Base-by-base conservation (phyloP, 1,284 basidiomycete species). In the Marasmius oreades region DNA sequence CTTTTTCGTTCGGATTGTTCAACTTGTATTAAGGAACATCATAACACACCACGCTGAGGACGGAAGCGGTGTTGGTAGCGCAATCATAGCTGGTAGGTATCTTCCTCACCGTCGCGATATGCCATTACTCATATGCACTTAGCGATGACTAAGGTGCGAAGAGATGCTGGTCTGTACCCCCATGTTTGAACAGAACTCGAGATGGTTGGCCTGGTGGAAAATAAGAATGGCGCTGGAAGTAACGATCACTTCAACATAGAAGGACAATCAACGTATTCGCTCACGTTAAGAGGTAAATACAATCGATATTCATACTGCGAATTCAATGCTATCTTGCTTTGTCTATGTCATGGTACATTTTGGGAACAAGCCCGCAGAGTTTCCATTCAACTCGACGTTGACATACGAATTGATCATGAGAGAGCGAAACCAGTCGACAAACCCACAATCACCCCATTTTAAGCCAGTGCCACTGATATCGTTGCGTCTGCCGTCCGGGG, bases 31-130 rank as follows among this genome's bases (percentile, higher is more conserved):
- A 57, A 89, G 88, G 64, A 92, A 91, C 65, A 93, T 98, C 64
- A 73, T 87, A 33, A 96, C 94, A 0, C 84, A 92, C 70, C 93
- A 94, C 64, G 95, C 95, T 16, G 95, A 98, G 70, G 95, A 97
- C 67, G 95, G 95, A 53, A 93, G 90, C 60, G 95, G 95, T 63
- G 94, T 97, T 39, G 95, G 95, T n/a, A 92, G 90, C 63, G 94
- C 93, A 3, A 95, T 98, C 69, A 96, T 98, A 63, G 95, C 93
- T 34, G 91, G 92, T 90, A 59, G 62, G 86, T 75, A 2, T 14
- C 37, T 7, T 37, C 12, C 53, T 31, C n/a, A 2, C 10, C 43
- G 7, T 48, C 53, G 26, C 53, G 55, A n/a, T 51, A 31, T 46
- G 55, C 16, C 23, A 24, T 42, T 20, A 14, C 57, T 53, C 23